Evolutionary conservation across 73 alveolate genomes (phyloP).

Genomic region (Urostyla sp.): DNA sequence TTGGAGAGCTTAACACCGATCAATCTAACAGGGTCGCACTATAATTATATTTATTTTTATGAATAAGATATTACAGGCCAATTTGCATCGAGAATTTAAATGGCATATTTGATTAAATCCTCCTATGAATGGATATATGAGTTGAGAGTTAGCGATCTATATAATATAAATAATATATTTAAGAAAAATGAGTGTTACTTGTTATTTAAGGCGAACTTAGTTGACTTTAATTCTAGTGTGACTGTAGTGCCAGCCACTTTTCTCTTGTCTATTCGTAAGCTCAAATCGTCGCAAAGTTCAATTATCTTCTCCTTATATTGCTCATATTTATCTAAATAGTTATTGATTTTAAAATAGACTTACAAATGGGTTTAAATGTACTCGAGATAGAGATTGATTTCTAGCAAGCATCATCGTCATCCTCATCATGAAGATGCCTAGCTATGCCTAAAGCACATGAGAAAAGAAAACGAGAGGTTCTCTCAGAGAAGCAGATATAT

Average conservation of each 20-base stretch:
- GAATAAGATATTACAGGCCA: constrained; percentile 64
- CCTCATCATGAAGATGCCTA: constrained; percentile 72
- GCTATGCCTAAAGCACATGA: constrained; percentile 80
- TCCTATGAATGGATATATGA: constrained; percentile 11
- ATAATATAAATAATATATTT: too few species aligned
- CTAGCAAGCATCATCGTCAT: constrained; percentile 67
- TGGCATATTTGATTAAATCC: constrained; percentile 42
- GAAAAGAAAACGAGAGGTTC: constrained; percentile 58
- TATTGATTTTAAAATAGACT: constrained; percentile 26
- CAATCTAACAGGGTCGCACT: constrained; percentile 48
- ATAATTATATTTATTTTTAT: not conserved
- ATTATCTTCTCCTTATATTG: constrained; percentile 52
- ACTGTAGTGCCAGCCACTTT: constrained; percentile 40
- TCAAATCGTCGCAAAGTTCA: constrained; percentile 40
- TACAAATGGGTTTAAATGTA: constrained; percentile 14
- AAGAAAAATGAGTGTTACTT: too few species aligned
- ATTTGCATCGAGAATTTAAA: constrained; percentile 30
- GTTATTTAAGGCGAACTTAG: not conserved
- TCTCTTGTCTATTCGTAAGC: constrained; percentile 34
- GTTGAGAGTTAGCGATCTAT: constrained; percentile 15
- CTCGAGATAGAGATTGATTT: constrained; percentile 64
- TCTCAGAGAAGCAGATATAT: constrained; percentile 56
- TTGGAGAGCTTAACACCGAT: constrained; percentile 50
- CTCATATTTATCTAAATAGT: not conserved
- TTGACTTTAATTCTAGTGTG: constrained; percentile 19